phyloP scores from a whole-genome alignment of 2,329 filamentous ascomycete species.

The Monosporascus sp. region DNA sequence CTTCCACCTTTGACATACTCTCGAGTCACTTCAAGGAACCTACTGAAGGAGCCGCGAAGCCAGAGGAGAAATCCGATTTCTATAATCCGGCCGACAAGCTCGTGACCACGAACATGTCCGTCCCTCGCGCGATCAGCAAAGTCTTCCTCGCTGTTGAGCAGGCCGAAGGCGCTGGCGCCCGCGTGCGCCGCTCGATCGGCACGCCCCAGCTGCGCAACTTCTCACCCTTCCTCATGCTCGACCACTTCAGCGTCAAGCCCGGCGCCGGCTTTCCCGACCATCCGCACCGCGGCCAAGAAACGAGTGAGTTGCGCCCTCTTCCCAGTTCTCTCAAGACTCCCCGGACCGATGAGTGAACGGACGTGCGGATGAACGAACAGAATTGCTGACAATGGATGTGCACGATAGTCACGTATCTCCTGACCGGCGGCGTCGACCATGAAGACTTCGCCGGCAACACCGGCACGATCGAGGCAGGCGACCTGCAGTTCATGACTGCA shows the following conservation, averaged over 20 bases:
- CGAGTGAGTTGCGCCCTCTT: constrained; percentile 20
- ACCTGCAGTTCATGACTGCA: constrained; percentile 97
- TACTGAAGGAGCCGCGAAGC: constrained; percentile 5
- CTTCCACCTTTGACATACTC: constrained; percentile 17
- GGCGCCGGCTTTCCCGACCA: constrained; percentile 91
- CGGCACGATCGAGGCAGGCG: constrained; percentile 80
- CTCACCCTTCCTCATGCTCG: constrained; percentile 92
- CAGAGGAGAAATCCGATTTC: constrained; percentile 13
- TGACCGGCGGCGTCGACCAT: constrained; percentile 57
- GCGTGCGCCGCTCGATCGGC: constrained; percentile 82
- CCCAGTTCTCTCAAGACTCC: neutral
- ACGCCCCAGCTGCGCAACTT: constrained; percentile 80
- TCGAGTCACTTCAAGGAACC: constrained; percentile 12
- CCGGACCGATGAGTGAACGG: neutral
- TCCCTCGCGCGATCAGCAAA: constrained; percentile 72
- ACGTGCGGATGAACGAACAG: neutral
- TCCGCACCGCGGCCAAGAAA: constrained; percentile 75
- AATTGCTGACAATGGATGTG: constrained; percentile 32
- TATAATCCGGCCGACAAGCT: constrained; percentile 25
- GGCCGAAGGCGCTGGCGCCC: constrained; percentile 80
- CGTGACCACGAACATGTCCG: constrained; percentile 52
- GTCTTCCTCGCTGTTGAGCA: constrained; percentile 82
- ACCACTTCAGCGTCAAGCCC: constrained; percentile 77
- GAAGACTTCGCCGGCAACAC: constrained; percentile 38
- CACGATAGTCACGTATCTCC: constrained; percentile 70